Evolutionary conservation across 805 yeast genomes (phyloP), one percentile per base, ranked within the genome.

Genomic region (Kluyveromyces nonfermentans): DNA sequence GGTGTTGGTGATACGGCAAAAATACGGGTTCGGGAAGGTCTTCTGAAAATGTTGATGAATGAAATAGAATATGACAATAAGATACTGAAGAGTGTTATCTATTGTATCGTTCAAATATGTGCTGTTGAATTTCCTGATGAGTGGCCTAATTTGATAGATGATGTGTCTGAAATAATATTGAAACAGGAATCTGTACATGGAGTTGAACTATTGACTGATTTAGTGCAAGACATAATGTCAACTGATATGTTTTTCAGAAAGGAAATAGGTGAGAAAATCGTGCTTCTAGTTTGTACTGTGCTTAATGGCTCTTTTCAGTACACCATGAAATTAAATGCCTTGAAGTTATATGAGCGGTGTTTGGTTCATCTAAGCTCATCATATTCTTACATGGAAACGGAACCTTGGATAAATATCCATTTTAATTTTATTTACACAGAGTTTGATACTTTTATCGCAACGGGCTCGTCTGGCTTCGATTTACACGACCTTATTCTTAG

Each of bases 111-210:
- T 5, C 94, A 85, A 54, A 85, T 90, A 14, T 87, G 95, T 0
- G 82, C 84, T 2, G 84, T 80, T 1, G 98, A 90, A 56, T 90
- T 77, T 56, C 98, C 98, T 0, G 97, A 93, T 57, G 95, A 87
- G 58, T 90, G 97, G 97, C 95, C 97, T 0, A 73, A 70, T 18
- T 66, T 89, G 38, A 57, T 85, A 44, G 56, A 63, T 30, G 60
- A 60, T 6, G 55, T 86, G 17, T 79, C 78, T 53, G 56, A 55
- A 1, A 59, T 62, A 21, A 68, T 75, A 31, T 53, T 60, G 8
- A 56, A 67, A 8, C 31, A 50, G 1, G 53, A 56, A 2, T 52
- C 60, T 2, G 41, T 77, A 25, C 85, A 85, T 15, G 77, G 82
- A 0, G 56, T 83, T 46, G 57, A 74, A 4, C 77, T 83, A 3